A percentile compares a stretch with the other conserved stretches of the same genome.
These are phyloP conservation scores for Pichia cactophila DNA, from an alignment of 1,139 yeast species.

Conservation along the genomic window DNA sequence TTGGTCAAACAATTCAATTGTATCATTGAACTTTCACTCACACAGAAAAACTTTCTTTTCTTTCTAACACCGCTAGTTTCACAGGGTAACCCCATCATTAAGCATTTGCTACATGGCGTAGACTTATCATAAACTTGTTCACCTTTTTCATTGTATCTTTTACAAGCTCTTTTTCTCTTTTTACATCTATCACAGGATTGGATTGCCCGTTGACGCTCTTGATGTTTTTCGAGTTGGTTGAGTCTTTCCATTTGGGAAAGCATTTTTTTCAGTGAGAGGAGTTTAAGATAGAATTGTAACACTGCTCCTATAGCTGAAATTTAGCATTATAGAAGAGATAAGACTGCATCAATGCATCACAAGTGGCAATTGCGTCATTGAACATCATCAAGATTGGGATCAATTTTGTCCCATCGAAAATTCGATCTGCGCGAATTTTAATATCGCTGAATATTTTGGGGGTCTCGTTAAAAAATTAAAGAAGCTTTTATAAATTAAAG, in stretches of 20 bases:
- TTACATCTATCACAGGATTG: conserved; percentile 37
- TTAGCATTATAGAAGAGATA: too few relatives aligned
- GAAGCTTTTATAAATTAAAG: too few relatives aligned
- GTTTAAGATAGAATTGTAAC: not conserved
- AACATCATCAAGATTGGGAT: too few relatives aligned
- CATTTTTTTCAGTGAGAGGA: not conserved
- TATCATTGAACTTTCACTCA: conserved; percentile 24
- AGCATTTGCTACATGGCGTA: conserved; percentile 29
- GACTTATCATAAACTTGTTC: conserved; percentile 21
- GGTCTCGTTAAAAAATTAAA: too few relatives aligned
- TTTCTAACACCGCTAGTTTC: conserved; percentile 30
- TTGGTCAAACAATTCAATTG: conserved; percentile 29
- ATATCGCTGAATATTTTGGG: too few relatives aligned
- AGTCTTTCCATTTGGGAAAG: not conserved
- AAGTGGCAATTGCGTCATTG: too few relatives aligned
- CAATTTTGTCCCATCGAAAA: too few relatives aligned
- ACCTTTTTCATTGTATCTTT: conserved; percentile 19
- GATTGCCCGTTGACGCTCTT: conserved; percentile 25
- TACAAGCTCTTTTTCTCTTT: conserved; percentile 32
- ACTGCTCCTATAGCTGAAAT: too few relatives aligned
- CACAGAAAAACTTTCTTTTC: conserved; percentile 27
- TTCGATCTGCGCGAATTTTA: too few relatives aligned
- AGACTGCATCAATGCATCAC: too few relatives aligned
- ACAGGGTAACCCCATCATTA: conserved; percentile 26
- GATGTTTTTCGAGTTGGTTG: not conserved